Conservation (phyloP, 106 monocot genomes). For the Phalaenopsis equestris region DNA sequence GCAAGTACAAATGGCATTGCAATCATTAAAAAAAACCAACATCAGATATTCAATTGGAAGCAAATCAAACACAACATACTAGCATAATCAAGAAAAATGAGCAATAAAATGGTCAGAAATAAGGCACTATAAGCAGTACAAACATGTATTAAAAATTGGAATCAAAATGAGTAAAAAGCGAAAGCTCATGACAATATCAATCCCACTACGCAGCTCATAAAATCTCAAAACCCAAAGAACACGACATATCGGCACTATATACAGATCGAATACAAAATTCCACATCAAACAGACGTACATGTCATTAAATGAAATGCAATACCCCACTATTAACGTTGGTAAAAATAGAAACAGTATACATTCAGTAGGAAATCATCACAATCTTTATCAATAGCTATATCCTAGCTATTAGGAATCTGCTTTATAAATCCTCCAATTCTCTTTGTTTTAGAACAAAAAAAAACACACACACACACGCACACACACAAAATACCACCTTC, state of each 20-base stretch:
- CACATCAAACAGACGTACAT: neutral
- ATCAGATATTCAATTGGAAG: neutral
- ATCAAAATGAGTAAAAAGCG: neutral
- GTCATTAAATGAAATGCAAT: too few species aligned
- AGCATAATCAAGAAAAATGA: too few species aligned
- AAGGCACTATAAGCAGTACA: neutral
- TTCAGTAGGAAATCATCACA: neutral
- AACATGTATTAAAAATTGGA: neutral
- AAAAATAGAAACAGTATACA: neutral
- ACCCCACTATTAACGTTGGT: too few species aligned
- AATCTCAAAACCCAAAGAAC: neutral
- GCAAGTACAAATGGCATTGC: neutral
- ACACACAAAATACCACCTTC: neutral
- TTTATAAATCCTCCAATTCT: neutral
- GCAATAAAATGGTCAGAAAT: too few species aligned
- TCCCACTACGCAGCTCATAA: neutral
- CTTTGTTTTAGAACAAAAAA: neutral
- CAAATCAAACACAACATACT: neutral
- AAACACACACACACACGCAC: too few species aligned
- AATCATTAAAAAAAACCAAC: neutral
- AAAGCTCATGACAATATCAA: neutral
- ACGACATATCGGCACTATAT: neutral
- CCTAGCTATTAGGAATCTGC: neutral
- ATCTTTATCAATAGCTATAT: neutral
- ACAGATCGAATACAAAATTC: neutral